phyloP scores from a whole-genome alignment of 192 early-diverging fungal genomes.

The Endogone sp. region DNA sequence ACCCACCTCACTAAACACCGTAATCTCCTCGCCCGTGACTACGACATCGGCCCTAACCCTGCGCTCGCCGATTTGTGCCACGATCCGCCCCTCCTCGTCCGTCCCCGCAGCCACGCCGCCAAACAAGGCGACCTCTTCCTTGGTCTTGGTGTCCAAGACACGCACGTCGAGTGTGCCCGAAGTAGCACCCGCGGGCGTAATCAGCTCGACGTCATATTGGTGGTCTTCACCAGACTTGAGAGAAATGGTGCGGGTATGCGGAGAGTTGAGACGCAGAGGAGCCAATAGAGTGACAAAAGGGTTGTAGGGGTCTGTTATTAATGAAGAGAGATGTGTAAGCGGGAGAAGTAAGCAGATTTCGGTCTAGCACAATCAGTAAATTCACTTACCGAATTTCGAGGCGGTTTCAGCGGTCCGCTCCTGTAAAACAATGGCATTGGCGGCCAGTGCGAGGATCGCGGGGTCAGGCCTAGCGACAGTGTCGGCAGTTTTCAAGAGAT shows the following conservation, averaged over 20 bases:
- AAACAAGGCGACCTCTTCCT: background rate
- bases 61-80: constrained; percentile 62
- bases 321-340: background rate
- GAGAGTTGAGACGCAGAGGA: constrained; percentile 43
- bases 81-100: constrained; percentile 40
- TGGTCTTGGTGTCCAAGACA: constrained; percentile 5
- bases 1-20: constrained; percentile 58
- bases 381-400: constrained; percentile 7
- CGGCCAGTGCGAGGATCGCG: constrained; percentile 64
- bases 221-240: constrained; percentile 18
- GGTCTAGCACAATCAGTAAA: too few relatives aligned
- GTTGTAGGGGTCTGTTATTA: constrained; percentile 12
- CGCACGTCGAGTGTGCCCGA: constrained; percentile 2
- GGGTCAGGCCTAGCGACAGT: constrained; percentile 19
- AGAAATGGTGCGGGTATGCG: constrained; percentile 18
- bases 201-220: constrained; percentile 20
- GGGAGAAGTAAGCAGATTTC: background rate
- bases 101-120: constrained; percentile 22
- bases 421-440: constrained; percentile 41
- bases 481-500: constrained; percentile 48
- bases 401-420: constrained; percentile 8
- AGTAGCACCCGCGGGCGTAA: constrained; percentile 5
- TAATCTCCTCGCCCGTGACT: constrained; percentile 52
- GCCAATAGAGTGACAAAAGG: constrained; percentile 26
- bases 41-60: constrained; percentile 60